phyloP scores from a whole-genome alignment of 2,329 filamentous ascomycete genomes.

The Xylaria sp. region DNA sequence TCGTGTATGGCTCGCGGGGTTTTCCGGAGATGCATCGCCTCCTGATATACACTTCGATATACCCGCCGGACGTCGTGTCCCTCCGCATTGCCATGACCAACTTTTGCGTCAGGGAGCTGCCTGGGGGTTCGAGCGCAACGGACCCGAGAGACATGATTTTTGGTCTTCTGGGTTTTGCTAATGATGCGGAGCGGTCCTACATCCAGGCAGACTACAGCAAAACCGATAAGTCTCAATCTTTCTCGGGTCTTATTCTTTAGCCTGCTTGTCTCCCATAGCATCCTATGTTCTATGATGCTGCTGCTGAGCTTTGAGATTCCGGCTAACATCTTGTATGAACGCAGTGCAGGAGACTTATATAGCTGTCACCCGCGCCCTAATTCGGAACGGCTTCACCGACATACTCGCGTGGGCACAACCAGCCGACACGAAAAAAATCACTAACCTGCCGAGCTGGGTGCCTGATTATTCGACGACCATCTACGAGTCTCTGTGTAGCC shows the following conservation, averaged over 20 bases:
- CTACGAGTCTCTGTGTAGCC: constrained; percentile 33
- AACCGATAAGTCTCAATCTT: not conserved
- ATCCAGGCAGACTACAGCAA: constrained; percentile 29
- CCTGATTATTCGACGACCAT: constrained; percentile 33
- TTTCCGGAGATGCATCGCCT: constrained; percentile 34
- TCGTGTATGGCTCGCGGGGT: constrained; percentile 12
- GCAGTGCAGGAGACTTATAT: constrained; percentile 40
- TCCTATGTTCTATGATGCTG: not conserved
- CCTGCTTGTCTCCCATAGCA: not conserved
- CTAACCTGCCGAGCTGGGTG: constrained; percentile 31
- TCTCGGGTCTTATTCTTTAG: not conserved
- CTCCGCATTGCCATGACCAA: constrained; percentile 36
- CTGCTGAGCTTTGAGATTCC: not conserved
- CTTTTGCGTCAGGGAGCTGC: constrained; percentile 36
- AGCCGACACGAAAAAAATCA: not conserved
- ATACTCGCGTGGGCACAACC: constrained; percentile 35
- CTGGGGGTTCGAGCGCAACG: constrained; percentile 29
- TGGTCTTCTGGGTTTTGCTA: constrained; percentile 32
- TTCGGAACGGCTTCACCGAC: constrained; percentile 31
- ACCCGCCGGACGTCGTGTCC: constrained; percentile 23
- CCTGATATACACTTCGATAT: constrained; percentile 32
- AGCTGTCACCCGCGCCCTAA: constrained; percentile 13
- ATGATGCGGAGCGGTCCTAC: constrained; percentile 24
- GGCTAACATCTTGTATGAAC: not conserved
- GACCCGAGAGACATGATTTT: constrained; percentile 34